Base-by-base conservation (phyloP, 352 stramenopile species). In the Phytophthora constricta region DNA sequence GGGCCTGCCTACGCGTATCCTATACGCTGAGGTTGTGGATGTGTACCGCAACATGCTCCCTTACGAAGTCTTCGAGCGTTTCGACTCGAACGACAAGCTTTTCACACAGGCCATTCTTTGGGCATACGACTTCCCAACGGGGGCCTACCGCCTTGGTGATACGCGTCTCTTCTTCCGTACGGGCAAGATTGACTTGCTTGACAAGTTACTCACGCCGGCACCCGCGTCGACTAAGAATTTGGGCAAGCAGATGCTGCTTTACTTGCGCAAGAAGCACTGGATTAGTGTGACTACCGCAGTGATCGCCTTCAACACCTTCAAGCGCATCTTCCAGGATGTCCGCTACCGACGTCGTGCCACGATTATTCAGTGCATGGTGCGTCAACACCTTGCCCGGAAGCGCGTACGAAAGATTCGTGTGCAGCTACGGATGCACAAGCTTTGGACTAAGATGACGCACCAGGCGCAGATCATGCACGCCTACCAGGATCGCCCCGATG, bases 51-150 rank as follows among this genome's bases (percentile, higher is more conserved):
- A 80, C 16, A 52, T 94, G 23, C 57, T 97, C 16, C 77, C 83
- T 8, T 64, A 74, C 13, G 74, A 86, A 33, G 81, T 93, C 33
- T 91, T 90, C 37, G 68, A 81, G 57, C 72, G 74, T 8, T 95
- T 97, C 42, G 81, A 92, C 33, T 88, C 74, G 55, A 95, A 96
- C 59, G 86, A 96, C 57, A 90, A 92, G 65, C 68, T 95, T 22
- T 95, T 97, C 57, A 96, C 88, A 3, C 81, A 95, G 57, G 86
- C 86, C 9, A 92, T 97, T 63, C 62, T 95, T 26, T 88, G 76
- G 53, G 85, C 80, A 37, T 91, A 93, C 60, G 69, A 86, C 41
- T 93, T 97, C 52, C 86, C 87, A 1, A 84, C 84, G 1, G 78
- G 75, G 1, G 86, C 87, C 1, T 97, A 95, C 56, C 82, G 85